phyloP scores from a whole-genome alignment of 371 early-diverging fungal genomes.

The Rhizomucor pusillus region DNA sequence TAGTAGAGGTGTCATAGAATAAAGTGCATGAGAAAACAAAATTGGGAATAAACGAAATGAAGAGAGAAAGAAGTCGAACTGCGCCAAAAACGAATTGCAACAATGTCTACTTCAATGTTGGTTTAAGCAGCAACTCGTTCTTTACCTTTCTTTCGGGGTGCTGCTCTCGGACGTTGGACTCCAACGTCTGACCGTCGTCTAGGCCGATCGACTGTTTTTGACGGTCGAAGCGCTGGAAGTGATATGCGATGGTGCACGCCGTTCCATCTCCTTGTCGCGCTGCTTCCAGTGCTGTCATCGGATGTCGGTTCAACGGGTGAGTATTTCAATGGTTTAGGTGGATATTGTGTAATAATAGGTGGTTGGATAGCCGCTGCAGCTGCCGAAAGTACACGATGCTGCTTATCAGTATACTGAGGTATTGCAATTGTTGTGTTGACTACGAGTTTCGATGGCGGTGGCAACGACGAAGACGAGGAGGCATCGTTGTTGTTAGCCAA shows the following conservation, averaged over 20 bases:
- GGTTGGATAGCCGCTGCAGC: conserved; percentile 19
- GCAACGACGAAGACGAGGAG: not conserved
- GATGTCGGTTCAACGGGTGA: conserved; percentile 38
- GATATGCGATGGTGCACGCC: conserved; percentile 17
- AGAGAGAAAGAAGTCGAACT: too few relatives aligned
- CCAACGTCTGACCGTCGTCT: conserved; percentile 9
- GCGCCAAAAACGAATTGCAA: too few relatives aligned
- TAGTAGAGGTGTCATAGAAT: too few relatives aligned
- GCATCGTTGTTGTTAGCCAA: not conserved
- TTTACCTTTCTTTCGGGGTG: conserved; percentile 8
- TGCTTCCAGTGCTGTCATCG: not conserved
- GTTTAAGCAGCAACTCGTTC: conserved; percentile 6
- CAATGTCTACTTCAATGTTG: too few relatives aligned
- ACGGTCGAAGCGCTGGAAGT: conserved; percentile 10
- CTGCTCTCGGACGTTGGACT: conserved; percentile 2
- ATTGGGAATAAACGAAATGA: too few relatives aligned
- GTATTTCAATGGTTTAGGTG: conserved; percentile 43
- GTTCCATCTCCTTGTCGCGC: not conserved
- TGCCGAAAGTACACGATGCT: conserved; percentile 6
- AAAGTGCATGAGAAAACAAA: too few relatives aligned
- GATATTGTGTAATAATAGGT: conserved; percentile 43
- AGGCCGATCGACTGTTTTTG: conserved; percentile 2
- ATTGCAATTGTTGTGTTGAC: conserved; percentile 45
- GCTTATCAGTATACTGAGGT: conserved; percentile 15
- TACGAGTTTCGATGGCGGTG: conserved; percentile 29